Conservation (phyloP, 768 basidiomycete species). For the Ramaria rubella region DNA sequence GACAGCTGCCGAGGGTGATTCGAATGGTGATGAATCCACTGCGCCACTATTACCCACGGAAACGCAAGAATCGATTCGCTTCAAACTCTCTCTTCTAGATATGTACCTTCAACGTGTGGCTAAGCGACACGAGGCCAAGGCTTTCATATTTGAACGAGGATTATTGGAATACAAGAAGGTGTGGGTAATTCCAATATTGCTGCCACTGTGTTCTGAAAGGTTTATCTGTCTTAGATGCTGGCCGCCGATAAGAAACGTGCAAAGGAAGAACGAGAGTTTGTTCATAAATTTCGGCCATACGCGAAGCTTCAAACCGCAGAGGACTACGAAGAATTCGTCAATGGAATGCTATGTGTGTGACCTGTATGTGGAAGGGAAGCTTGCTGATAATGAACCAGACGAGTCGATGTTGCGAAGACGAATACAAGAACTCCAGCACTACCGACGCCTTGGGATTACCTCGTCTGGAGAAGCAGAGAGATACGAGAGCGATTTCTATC, state of each 20-base stretch:
- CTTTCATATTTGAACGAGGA: slow-evolving; percentile 86
- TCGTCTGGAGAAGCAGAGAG: slow-evolving; percentile 86
- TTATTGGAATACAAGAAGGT: slow-evolving; percentile 94
- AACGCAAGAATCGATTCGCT: slow-evolving; percentile 71
- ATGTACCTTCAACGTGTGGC: slow-evolving; percentile 88
- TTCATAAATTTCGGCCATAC: slow-evolving; percentile 85
- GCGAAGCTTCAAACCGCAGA: slow-evolving; percentile 84
- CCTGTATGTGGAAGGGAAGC: not conserved
- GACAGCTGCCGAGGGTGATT: slow-evolving; percentile 40
- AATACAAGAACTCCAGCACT: slow-evolving; percentile 88
- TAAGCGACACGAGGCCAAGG: slow-evolving; percentile 78
- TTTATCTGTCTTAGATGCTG: slow-evolving; percentile 56
- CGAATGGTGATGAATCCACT: slow-evolving; percentile 48
- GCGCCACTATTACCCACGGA: slow-evolving; percentile 71
- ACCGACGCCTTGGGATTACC: slow-evolving; percentile 78
- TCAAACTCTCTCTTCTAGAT: slow-evolving; percentile 85
- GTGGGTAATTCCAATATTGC: slow-evolving; percentile 18
- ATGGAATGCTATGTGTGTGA: slow-evolving; percentile 82
- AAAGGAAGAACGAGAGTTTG: slow-evolving; percentile 86
- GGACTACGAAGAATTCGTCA: slow-evolving; percentile 82
- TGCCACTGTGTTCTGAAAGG: not conserved
- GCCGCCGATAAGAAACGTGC: slow-evolving; percentile 85
- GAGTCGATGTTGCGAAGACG: slow-evolving; percentile 82
- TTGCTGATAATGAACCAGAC: slow-evolving; percentile 40
- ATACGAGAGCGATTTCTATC: slow-evolving; percentile 68